phyloP scores from a whole-genome alignment of 768 basidiomycete species.

The Tulasnella calospora region DNA sequence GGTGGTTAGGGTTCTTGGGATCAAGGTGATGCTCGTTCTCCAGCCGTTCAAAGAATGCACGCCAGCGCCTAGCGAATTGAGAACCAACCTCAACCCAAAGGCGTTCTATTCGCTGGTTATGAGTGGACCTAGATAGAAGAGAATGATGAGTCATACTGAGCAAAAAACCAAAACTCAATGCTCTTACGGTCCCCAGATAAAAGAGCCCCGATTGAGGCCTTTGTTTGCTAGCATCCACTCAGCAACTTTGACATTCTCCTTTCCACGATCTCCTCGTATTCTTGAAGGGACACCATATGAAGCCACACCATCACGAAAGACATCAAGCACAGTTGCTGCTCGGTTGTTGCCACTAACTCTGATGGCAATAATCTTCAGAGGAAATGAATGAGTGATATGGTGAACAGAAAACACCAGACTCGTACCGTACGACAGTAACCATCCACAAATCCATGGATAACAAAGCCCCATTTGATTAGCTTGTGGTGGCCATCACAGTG shows the following conservation, averaged over 20 bases:
- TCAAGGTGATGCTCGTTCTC: slow-evolving; percentile 40
- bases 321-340: slow-evolving; percentile 32
- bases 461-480: no score
- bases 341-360: slow-evolving; percentile 34
- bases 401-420: no score
- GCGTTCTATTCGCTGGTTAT: slow-evolving; percentile 44
- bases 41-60: slow-evolving; percentile 41
- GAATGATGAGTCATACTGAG: slow-evolving; percentile 32
- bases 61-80: slow-evolving; percentile 42
- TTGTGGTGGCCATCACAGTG: no score
- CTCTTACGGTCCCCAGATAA: slow-evolving; percentile 13
- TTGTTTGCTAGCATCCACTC: slow-evolving; percentile 37
- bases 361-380: slow-evolving; percentile 29
- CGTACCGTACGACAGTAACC: no score
- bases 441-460: no score
- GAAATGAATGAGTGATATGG: no score
- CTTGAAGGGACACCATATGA: slow-evolving; percentile 34
- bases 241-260: slow-evolving; percentile 38
- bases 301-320: slow-evolving; percentile 30
- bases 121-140: slow-evolving; percentile 35
- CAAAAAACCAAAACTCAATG: no score
- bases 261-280: slow-evolving; percentile 16
- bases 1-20: slow-evolving; percentile 34
- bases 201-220: slow-evolving; percentile 36
- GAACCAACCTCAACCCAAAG: slow-evolving; percentile 45